Evolutionary conservation across 208 protist species (phyloP), one percentile per base, ranked within the genome.

Genomic region (Trypanosoma cruzi): DNA sequence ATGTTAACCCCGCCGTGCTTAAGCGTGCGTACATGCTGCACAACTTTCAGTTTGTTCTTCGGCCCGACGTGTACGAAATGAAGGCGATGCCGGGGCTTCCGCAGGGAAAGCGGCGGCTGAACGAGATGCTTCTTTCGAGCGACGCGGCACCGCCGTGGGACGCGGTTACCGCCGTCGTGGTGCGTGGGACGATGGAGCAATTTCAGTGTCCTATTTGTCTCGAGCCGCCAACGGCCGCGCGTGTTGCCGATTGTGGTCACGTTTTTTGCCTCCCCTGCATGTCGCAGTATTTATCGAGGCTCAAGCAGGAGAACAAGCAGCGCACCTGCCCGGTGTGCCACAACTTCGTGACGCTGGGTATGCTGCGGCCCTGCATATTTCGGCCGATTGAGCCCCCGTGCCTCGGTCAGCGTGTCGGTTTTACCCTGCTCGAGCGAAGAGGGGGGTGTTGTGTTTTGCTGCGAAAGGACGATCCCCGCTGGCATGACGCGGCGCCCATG

Each of bases 1-100:
- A 49, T 48, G 61, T 89, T 29, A 84, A 92, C 67, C 29, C 87
- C 7, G 62, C 49, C 14, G 71, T 73, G 20, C 76, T 94, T 32
- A 83, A 79, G 57, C 88, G 84, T 2, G 84, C 81, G n/a, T 96
- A 82, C 63, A 91, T 94, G 84, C 78, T 96, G 50, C 88, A 93
- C 55, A 87, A 96, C 67, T 94, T 94, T 72, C 90, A 96, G 79
- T 92, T 94, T 74, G 77, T 96, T n/a, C 69, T 96, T 7, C 80
- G 85, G 34, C 40, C 50, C n/a, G 90, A 96, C n/a, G 64, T 89
- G 46, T 62, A 87, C 31, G 74, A 59, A 29, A 60, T 83, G 53
- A 49, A 42, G 31, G 2, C 68, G 22, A 62, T 22, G 0, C 49
- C 77, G 24, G 64, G 26, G 10, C 54, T 92, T 34, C 78, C 86